Percentiles rank a stretch among this genome's conserved stretches.
Evolutionary conservation across 2,329 filamentous ascomycete species (phyloP).

Genomic region (Pseudogymnoascus sp.): DNA sequence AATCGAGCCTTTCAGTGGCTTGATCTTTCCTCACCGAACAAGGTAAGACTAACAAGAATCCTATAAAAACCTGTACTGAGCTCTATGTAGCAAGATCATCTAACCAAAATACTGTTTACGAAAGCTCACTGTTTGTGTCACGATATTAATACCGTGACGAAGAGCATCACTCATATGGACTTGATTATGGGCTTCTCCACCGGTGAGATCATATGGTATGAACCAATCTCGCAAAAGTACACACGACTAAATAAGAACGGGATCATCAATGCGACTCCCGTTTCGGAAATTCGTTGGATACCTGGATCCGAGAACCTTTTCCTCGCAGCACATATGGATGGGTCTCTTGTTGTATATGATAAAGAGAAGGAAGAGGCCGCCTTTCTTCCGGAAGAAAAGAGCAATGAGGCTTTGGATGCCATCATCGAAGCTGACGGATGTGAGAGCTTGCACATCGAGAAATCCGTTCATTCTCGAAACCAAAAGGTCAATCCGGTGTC

Average conservation of each 20-base stretch:
- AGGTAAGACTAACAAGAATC: conserved; percentile 38
- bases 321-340: conserved; percentile 85
- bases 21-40: conserved; percentile 68
- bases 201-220: conserved; percentile 97
- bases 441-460: conserved; percentile 62
- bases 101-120: conserved; percentile 94
- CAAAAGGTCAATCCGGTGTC: conserved; percentile 91
- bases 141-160: conserved; percentile 80
- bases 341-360: conserved; percentile 86
- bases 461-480: conserved; percentile 88
- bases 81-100: conserved; percentile 49
- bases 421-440: conserved; percentile 20
- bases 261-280: conserved; percentile 75
- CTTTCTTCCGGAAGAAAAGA: conserved; percentile 57
- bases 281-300: conserved; percentile 86
- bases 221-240: conserved; percentile 93
- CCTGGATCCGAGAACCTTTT: conserved; percentile 91
- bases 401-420: conserved; percentile 21
- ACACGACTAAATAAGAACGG: conserved; percentile 95
- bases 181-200: conserved; percentile 94
- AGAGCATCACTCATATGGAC: conserved; percentile 72
- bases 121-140: conserved; percentile 94
- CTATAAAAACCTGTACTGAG: not conserved
- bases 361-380: conserved; percentile 90
- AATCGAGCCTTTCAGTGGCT: conserved; percentile 96